A percentile compares a stretch with the other conserved stretches of the same genome.
Evolutionary conservation across 2,329 filamentous ascomycete species (phyloP).

Genomic region (Clonostachys solani): DNA sequence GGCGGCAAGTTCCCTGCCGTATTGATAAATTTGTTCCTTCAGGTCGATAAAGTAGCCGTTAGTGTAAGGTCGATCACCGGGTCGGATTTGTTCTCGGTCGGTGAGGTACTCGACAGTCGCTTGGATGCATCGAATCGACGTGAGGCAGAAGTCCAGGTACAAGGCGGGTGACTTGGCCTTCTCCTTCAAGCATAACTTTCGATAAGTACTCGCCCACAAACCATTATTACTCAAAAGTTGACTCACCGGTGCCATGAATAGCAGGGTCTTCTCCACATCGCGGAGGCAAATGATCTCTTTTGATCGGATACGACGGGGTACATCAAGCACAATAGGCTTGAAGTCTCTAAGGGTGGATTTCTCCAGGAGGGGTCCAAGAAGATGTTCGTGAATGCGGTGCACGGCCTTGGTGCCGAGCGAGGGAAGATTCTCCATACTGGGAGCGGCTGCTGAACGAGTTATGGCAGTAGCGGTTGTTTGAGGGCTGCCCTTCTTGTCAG

Average conservation of each 20-base stretch:
- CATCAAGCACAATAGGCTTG: conserved; percentile 72
- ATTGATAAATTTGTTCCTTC: conserved; percentile 86
- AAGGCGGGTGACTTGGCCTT: conserved; percentile 63
- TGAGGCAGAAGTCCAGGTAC: conserved; percentile 87
- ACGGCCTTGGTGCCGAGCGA: conserved; percentile 66
- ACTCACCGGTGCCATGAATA: conserved; percentile 94
- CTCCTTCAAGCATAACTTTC: conserved; percentile 72
- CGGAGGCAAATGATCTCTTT: conserved; percentile 88
- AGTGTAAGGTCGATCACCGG: conserved; percentile 85
- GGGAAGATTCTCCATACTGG: conserved; percentile 43
- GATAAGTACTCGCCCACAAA: conserved; percentile 62
- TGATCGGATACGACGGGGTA: conserved; percentile 73
- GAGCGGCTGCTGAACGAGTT: conserved; percentile 52
- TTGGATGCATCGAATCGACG: conserved; percentile 85
- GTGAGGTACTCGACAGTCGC: conserved; percentile 81
- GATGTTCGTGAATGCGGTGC: conserved; percentile 75
- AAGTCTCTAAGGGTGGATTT: conserved; percentile 75
- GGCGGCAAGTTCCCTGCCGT: conserved; percentile 79
- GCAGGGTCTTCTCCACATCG: conserved; percentile 89
- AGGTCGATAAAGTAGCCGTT: conserved; percentile 97
- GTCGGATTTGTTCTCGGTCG: conserved; percentile 81
- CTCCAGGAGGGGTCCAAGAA: conserved; percentile 72
- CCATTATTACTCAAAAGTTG: conserved; percentile 47
- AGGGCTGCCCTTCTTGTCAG: conserved; percentile 28
- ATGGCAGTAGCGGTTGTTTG: conserved; percentile 49